Evolutionary conservation across 306 rosid species (phyloP), one percentile per base, ranked within the genome.

Genomic region (Vachellia pachyceras): DNA sequence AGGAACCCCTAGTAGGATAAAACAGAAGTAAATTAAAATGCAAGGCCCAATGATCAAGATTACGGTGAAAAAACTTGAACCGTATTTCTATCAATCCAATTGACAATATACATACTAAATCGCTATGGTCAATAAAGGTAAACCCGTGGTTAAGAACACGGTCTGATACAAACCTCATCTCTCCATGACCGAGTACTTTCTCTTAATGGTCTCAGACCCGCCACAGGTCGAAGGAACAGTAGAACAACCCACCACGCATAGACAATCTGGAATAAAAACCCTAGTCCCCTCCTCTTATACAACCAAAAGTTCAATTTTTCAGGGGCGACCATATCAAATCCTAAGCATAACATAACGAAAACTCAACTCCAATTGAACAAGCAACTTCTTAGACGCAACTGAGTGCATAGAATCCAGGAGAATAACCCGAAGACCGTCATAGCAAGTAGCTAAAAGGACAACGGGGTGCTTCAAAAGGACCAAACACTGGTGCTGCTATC

Each of bases 171-270:
- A 86, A 94, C 98, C 98, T 94, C 97, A 55, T 92, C 97, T 49
- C 92, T 97, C 98, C 97, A 94, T 6, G 97, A 90, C 25, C 92
- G 90, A 84, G 93, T 81, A 60, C 93, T 86, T 80, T 94, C 98
- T 73, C 98, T 85, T 54, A 94, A 89, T 46, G 98, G 98, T 84
- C 98, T 90, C 63, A 94, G 86, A 82, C 88, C 89, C 23, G 69
- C 87, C 88, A 78, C 97, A 69, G 93, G 91, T 75, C 46, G 83
- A 41, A 77, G 82, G 41, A 87, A 81, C 84, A 87, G 76, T 36
- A 85, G 78, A 73, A 86, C 78, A 75, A 80, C 76, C 87, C 89
- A 90, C 63, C 88, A 69, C 41, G 86, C 79, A 82, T 88, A 84
- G 44, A 82, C 74, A 83, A 84, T 75, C 79, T 73, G 76, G 72